Conservation (phyloP, 2,329 filamentous ascomycete genomes). For the Aureobasidium sp. region DNA sequence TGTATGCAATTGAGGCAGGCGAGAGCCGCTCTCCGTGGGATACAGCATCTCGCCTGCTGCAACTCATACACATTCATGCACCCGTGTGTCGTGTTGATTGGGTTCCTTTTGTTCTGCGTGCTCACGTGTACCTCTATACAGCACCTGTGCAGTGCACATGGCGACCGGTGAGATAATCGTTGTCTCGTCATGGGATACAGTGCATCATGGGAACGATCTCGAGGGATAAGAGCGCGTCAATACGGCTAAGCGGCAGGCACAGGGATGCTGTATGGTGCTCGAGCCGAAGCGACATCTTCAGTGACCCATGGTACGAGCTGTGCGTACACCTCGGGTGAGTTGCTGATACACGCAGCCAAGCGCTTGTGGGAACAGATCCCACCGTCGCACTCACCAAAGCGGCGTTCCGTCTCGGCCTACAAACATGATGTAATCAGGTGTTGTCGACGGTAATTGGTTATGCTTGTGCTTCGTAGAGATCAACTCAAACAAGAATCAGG, state of each 20-base stretch:
- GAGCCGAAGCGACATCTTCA: neutral
- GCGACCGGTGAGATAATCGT: slow-evolving; percentile 4
- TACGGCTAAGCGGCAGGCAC: neutral
- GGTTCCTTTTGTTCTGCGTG: neutral
- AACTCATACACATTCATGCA: neutral
- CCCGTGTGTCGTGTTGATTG: neutral
- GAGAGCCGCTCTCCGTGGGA: neutral
- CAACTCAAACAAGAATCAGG: neutral
- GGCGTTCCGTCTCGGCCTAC: neutral
- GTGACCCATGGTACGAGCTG: neutral
- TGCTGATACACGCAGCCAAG: neutral
- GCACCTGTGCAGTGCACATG: neutral
- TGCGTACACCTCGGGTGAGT: neutral
- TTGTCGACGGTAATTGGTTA: neutral
- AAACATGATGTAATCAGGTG: too few species aligned
- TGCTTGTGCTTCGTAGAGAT: neutral
- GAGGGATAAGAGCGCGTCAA: neutral
- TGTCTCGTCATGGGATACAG: neutral
- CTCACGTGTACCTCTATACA: slow-evolving; percentile 2
- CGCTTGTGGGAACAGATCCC: neutral
- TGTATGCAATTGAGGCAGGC: neutral
- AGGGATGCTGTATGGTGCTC: neutral
- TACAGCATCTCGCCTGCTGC: slow-evolving; percentile 6
- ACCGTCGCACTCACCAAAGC: neutral
- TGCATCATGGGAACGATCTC: neutral